Conservation (phyloP, 768 basidiomycete genomes). For the Postia placenta region DNA sequence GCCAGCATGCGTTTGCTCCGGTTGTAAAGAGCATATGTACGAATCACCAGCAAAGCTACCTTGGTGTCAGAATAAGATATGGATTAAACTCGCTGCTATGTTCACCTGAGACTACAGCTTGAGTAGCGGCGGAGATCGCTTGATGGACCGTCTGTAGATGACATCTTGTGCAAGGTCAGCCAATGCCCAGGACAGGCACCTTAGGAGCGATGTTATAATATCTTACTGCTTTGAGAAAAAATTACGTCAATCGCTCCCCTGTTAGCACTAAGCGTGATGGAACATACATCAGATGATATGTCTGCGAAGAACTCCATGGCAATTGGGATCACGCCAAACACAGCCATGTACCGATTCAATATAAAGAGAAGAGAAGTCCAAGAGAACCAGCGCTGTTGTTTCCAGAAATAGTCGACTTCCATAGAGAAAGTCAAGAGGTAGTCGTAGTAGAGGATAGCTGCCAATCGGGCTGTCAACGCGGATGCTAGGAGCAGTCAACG, state of each 20-base stretch:
- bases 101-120: background rate
- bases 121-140: background rate
- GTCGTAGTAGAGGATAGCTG: background rate
- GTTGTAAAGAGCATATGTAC: background rate
- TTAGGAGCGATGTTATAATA: background rate
- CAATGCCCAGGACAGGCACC: background rate
- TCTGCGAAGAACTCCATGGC: background rate
- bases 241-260: background rate
- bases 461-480: background rate
- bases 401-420: background rate
- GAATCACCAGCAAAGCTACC: background rate
- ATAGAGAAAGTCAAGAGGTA: background rate
- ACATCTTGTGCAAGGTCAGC: too few species aligned
- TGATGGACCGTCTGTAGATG: background rate
- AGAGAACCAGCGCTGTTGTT: background rate
- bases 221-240: background rate
- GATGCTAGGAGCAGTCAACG: too few species aligned
- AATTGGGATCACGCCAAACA: background rate
- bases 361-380: background rate
- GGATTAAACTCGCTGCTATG: background rate
- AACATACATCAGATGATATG: background rate
- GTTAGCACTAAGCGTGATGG: background rate
- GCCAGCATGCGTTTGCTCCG: background rate
- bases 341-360: background rate
- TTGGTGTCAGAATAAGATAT: background rate